Evolutionary conservation across 176 grass and related monocot species (phyloP).

Genomic region (Eragrostis curvula): DNA sequence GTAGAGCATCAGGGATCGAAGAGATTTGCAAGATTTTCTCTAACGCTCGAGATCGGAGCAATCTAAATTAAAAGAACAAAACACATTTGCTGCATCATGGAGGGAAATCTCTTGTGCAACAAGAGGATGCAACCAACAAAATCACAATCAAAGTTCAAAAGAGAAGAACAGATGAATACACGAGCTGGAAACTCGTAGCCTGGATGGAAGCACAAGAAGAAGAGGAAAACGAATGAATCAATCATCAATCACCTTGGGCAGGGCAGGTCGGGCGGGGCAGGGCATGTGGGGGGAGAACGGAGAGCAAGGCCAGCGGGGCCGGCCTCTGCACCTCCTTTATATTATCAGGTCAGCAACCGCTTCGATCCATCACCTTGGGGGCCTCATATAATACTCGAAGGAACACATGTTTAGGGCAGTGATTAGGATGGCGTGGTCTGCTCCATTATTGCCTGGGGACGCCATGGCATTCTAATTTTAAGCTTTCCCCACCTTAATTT

Average conservation of each 20-base stretch:
- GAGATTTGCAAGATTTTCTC: background rate
- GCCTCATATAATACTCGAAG: conserved; percentile 28
- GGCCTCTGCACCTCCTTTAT: conserved; percentile 41
- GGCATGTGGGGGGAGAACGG: conserved; percentile 36
- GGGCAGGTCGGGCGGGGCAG: conserved; percentile 13
- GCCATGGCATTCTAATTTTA: conserved; percentile 56
- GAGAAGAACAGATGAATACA: background rate
- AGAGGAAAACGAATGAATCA: background rate
- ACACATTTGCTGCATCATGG: background rate
- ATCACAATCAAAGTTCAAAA: conserved; percentile 3
- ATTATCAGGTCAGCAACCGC: background rate
- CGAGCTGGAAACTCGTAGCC: background rate
- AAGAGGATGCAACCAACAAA: background rate
- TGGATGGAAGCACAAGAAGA: background rate
- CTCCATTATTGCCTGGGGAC: conserved; percentile 52
- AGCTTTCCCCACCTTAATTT: conserved; percentile 1
- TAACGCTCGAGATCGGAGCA: background rate
- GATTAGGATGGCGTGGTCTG: conserved; percentile 37
- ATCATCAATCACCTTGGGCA: conserved; percentile 47
- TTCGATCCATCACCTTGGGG: background rate
- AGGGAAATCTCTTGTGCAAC: background rate
- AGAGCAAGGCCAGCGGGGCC: conserved; percentile 40
- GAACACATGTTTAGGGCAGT: conserved; percentile 28
- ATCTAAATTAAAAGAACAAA: background rate
- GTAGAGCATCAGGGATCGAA: background rate